Evolutionary conservation across 1,139 yeast species (phyloP), one percentile per base, ranked within the genome.

Genomic region (Meyerozyma athensensis): DNA sequence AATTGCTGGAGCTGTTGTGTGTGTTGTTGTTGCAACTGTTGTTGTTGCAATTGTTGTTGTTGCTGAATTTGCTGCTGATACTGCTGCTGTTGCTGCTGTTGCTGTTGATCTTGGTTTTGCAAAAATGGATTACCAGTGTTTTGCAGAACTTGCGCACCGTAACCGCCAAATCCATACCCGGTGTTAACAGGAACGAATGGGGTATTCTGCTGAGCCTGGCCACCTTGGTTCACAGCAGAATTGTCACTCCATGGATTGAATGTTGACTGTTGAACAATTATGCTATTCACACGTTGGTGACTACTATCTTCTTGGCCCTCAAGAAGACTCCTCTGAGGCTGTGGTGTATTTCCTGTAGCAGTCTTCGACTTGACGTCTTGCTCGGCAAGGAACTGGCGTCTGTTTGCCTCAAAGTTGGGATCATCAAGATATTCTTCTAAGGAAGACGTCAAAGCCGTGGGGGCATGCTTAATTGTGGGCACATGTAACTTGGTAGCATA

Each of bases 391-490:
- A 84, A 87, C 53, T 86, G 95, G 44, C 79, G 68, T 58, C 95
- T 77, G 55, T 86, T 87, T 7, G 66, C 63, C 52, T 86, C 96
- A 58, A 86, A 86, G 52, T 82, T 84, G n/a, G 86, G 86, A 56
- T 85, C 96, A 53, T 81, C 75, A 50, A 92, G 66, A 58, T 92
- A 94, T 49, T 90, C 97, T 54, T 87, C 95, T 40, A 92, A 72
- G 10, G 95, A 83, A 30, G 81, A 74, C 7, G 96, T 85, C 50
- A 92, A 72, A 19, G 96, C 94, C 2, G 97, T 90, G 10, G 97
- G 97, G 0, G 97, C 97, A 61, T 92, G 98, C 58, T 87, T 87
- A 43, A 92, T 90, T 10, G 96, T 90, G 19, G 98, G 98, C 21
- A 92, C 96, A 54, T 85, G 89, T 43, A 92, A 68, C 51, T 89